Evolutionary conservation across 495 filamentous ascomycete species (phyloP).

Genomic region (Barbatosphaeria neglecta): DNA sequence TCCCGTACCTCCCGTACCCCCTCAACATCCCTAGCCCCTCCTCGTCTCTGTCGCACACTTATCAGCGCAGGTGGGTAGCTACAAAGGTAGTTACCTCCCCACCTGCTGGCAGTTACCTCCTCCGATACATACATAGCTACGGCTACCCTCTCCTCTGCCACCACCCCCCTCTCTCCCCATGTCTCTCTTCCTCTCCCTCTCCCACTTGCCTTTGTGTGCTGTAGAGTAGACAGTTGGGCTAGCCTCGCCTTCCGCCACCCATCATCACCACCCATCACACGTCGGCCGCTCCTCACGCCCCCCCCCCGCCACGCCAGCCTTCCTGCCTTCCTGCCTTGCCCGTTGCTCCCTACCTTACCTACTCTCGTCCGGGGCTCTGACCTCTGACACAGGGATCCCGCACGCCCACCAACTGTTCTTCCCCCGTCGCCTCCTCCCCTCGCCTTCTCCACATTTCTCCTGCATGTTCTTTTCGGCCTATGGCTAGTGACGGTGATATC

Average conservation of each 20-base stretch:
- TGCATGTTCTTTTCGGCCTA: neutral
- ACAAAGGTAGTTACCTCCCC: neutral
- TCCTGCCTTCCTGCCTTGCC: too few relatives aligned
- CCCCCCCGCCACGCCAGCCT: neutral
- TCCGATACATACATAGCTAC: neutral
- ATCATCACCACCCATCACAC: neutral
- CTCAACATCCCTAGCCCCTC: too few relatives aligned
- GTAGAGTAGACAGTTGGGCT: neutral
- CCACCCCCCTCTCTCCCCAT: neutral
- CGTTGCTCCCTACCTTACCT: too few relatives aligned
- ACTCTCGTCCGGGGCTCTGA: neutral
- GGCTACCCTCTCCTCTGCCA: neutral
- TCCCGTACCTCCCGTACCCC: neutral
- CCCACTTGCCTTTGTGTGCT: neutral
- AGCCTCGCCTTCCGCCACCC: neutral
- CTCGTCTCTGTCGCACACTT: neutral
- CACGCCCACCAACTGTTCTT: neutral
- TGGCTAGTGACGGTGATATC: constrained; percentile 1
- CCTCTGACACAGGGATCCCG: neutral
- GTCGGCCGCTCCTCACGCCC: too few relatives aligned
- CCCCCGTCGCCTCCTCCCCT: neutral
- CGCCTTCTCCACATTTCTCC: neutral
- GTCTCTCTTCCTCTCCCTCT: neutral
- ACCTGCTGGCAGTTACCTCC: neutral
- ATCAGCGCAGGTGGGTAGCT: neutral